A percentile compares a stretch with the other conserved stretches of the same genome.
Evolutionary conservation across 345 rosid genomes (phyloP).

Genomic region (Sisymbrium irio): DNA sequence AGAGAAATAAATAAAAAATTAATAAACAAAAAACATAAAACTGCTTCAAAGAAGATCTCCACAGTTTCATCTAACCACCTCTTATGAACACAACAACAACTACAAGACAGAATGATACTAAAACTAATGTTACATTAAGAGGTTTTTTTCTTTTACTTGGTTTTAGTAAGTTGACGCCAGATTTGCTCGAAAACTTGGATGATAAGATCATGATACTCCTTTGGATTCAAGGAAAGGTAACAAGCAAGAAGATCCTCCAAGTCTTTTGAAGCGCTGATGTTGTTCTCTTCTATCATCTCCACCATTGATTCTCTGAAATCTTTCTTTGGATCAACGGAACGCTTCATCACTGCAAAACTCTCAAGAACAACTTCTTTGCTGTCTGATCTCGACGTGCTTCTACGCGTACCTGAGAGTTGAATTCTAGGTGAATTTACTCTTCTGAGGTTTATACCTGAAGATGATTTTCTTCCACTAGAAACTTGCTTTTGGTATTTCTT

Average conservation of each 20-base stretch:
- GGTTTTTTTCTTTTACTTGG: background rate
- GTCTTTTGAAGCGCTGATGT: conserved; percentile 58
- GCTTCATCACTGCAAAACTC: conserved; percentile 62
- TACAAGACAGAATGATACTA: conserved; percentile 3
- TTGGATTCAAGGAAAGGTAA: conserved; percentile 68
- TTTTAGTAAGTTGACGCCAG: conserved; percentile 46
- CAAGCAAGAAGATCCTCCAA: conserved; percentile 90
- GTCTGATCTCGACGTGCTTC: conserved; percentile 37
- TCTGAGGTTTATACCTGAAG: conserved; percentile 48
- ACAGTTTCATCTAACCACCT: background rate
- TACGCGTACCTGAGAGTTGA: conserved; percentile 36
- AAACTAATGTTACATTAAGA: conserved; percentile 12
- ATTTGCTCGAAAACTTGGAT: conserved; percentile 76
- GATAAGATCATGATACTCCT: conserved; percentile 64
- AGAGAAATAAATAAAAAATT: background rate
- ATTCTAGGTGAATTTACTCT: conserved; percentile 58
- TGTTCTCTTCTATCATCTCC: conserved; percentile 86
- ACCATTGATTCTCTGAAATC: conserved; percentile 89
- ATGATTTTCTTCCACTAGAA: conserved; percentile 38
- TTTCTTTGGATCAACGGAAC: conserved; percentile 67
- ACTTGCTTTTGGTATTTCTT: conserved; percentile 14
- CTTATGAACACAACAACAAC: conserved; percentile 25
- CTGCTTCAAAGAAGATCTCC: conserved; percentile 3
- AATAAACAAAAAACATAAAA: background rate
- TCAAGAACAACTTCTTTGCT: conserved; percentile 40